Evolutionary conservation across 768 basidiomycete genomes (phyloP).

Genomic region (Podaxis sp.): DNA sequence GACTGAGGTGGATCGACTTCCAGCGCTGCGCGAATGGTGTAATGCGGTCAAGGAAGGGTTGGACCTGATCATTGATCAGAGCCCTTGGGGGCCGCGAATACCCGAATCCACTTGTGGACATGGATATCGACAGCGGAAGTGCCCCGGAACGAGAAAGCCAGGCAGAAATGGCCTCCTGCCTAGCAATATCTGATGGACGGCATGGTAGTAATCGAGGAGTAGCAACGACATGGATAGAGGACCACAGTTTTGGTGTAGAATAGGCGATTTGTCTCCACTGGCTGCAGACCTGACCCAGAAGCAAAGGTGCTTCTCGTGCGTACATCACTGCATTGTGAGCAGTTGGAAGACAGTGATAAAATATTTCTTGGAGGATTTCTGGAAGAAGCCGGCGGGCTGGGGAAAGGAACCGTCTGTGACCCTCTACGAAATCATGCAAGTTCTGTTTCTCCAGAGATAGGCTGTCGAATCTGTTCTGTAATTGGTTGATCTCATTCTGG

Average conservation of each 20-base stretch:
- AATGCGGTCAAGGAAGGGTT: conserved; percentile 1
- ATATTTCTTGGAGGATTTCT: conserved; percentile 16
- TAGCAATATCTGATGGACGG: background rate
- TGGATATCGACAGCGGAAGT: conserved; percentile 9
- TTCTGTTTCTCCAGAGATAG: background rate
- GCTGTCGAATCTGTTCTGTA: background rate
- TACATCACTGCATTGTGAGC: conserved; percentile 14
- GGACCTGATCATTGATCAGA: background rate
- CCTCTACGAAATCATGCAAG: background rate
- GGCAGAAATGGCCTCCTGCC: conserved; percentile 1
- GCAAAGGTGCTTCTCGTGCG: conserved; percentile 11
- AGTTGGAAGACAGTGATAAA: conserved; percentile 13
- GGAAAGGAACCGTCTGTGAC: background rate
- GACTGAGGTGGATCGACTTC: background rate
- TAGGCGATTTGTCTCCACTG: conserved; percentile 17
- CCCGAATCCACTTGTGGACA: background rate
- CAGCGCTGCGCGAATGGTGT: background rate
- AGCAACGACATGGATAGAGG: conserved; percentile 12
- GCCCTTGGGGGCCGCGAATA: background rate
- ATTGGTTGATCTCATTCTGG: background rate
- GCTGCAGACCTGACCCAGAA: conserved; percentile 16
- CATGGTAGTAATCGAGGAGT: background rate
- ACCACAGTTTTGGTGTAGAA: conserved; percentile 17
- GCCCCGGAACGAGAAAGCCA: conserved; percentile 11
- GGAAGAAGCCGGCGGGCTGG: conserved; percentile 1